Conservation (phyloP, 2,329 filamentous ascomycete species). For the Shiraia sp. region DNA sequence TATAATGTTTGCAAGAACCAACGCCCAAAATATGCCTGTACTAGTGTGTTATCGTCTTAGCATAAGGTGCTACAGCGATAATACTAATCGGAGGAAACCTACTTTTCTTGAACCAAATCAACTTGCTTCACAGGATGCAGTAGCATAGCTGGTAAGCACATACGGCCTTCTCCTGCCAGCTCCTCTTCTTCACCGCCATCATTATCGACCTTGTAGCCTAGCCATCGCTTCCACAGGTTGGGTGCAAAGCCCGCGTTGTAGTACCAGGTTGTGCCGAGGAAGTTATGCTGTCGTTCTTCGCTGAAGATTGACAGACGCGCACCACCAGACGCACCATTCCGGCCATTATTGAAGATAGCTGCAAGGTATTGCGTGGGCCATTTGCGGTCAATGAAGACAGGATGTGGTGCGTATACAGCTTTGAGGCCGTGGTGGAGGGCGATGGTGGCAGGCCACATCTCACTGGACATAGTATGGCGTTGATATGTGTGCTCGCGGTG, state of each 20-base stretch:
- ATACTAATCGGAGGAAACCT: too few relatives aligned
- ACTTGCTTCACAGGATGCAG: constrained; percentile 57
- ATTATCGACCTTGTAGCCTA: constrained; percentile 57
- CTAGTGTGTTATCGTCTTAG: too few relatives aligned
- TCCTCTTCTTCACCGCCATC: constrained; percentile 53
- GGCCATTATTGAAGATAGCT: constrained; percentile 60
- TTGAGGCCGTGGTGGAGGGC: constrained; percentile 78
- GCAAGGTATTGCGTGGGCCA: constrained; percentile 60
- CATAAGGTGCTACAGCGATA: too few relatives aligned
- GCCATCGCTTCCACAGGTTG: constrained; percentile 61
- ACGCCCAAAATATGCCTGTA: constrained; percentile 11
- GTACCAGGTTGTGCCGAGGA: constrained; percentile 58
- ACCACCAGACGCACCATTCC: constrained; percentile 55
- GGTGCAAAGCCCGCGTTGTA: constrained; percentile 57
- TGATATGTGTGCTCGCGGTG: constrained; percentile 72
- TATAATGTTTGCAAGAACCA: neutral
- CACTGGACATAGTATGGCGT: constrained; percentile 74
- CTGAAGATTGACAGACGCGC: constrained; percentile 54
- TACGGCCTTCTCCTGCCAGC: constrained; percentile 50
- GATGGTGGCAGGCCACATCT: constrained; percentile 76
- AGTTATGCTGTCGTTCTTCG: constrained; percentile 59
- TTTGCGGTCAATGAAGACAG: constrained; percentile 60
- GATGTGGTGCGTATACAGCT: constrained; percentile 68
- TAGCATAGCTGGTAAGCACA: constrained; percentile 54
- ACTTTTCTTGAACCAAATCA: constrained; percentile 50